Evolutionary conservation across 1,284 basidiomycete genomes (phyloP).

Genomic region (Gomphus sp.): DNA sequence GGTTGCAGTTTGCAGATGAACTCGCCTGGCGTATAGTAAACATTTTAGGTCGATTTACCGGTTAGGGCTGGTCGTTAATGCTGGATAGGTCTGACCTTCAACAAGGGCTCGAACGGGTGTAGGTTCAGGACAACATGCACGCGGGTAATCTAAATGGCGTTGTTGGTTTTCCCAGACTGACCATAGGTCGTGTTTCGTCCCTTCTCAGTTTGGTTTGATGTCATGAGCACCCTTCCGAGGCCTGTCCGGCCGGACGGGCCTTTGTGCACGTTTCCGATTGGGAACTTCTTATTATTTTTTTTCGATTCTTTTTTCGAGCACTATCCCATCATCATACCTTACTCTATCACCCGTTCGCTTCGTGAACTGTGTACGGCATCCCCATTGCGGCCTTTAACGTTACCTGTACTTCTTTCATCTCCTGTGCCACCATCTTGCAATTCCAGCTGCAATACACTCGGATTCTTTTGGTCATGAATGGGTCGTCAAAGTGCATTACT

Average conservation of each 20-base stretch:
- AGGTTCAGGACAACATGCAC: not conserved
- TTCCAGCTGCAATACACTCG: not conserved
- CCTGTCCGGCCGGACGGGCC: not conserved
- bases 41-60: not conserved
- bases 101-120: not conserved
- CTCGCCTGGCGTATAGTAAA: conserved; percentile 3
- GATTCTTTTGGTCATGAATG: not conserved
- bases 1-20: not conserved
- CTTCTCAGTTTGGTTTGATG: not conserved
- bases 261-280: not conserved
- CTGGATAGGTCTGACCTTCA: not conserved
- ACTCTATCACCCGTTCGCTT: conserved; percentile 2
- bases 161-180: conserved; percentile 3
- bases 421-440: conserved; percentile 9
- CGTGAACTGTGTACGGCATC: conserved; percentile 1
- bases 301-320: not conserved
- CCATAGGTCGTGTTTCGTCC: not conserved
- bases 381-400: conserved; percentile 4
- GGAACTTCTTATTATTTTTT: not conserved
- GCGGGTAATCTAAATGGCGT: not conserved
- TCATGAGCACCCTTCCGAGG: not conserved
- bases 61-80: conserved; percentile 1
- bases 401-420: conserved; percentile 9
- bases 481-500: not conserved
- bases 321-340: not conserved